Evolutionary conservation across 345 rosid genomes (phyloP).

Genomic region (Eucalyptus curtisii): DNA sequence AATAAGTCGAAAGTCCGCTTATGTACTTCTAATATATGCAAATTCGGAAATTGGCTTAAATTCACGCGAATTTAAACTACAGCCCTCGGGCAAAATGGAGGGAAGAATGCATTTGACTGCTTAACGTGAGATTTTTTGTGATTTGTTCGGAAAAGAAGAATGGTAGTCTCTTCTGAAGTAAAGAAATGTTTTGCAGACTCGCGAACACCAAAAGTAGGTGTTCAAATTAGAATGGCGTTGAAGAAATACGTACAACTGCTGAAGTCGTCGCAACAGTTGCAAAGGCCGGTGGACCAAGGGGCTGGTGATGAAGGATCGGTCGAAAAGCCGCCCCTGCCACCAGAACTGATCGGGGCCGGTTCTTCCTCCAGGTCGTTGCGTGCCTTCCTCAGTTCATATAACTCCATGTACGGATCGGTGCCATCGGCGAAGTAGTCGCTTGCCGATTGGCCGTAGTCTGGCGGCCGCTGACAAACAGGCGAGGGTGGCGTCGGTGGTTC

Average conservation of each 20-base stretch:
- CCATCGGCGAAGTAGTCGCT: background rate
- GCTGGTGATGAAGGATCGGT: background rate
- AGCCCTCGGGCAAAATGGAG: background rate
- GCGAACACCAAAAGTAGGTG: background rate
- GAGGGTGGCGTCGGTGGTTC: background rate
- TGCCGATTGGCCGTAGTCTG: background rate
- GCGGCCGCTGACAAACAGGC: background rate
- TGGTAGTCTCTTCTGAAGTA: background rate
- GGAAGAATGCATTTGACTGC: background rate
- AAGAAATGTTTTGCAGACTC: background rate
- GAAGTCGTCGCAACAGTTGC: conserved; percentile 30
- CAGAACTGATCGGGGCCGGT: background rate
- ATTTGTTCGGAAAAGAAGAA: background rate
- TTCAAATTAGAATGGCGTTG: background rate
- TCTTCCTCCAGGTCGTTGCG: background rate
- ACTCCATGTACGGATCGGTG: background rate
- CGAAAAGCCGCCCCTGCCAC: background rate
- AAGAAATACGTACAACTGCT: conserved; percentile 15
- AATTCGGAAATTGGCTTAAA: background rate
- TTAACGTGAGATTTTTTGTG: background rate
- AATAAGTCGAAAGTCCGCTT: background rate
- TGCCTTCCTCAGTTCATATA: background rate
- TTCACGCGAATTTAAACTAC: background rate
- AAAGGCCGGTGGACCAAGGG: conserved; percentile 43
- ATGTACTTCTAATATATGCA: background rate